These are phyloP conservation scores for Aeschynomene evenia DNA, from an alignment of 306 rosid genomes.

Conservation along the genomic window DNA sequence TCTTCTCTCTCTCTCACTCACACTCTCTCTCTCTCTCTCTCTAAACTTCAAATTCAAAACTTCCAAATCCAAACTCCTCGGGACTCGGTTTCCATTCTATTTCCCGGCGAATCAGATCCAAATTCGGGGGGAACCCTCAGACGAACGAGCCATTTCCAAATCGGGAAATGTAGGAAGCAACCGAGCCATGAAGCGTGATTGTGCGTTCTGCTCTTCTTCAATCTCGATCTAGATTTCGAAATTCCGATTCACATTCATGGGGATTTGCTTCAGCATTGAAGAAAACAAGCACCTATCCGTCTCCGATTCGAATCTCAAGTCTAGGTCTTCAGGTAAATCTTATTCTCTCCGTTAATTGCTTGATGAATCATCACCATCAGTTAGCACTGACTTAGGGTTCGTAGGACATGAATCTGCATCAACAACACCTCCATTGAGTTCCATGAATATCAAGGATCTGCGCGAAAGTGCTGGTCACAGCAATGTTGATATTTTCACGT, in stretches of 20 bases:
- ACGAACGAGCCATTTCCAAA: background rate
- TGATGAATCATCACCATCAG: background rate
- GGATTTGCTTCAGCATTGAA: slow-evolving; percentile 82
- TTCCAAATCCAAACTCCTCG: background rate
- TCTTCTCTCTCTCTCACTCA: slow-evolving; percentile 20
- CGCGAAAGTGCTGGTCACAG: slow-evolving; percentile 63
- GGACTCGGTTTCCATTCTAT: background rate
- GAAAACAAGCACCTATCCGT: slow-evolving; percentile 28
- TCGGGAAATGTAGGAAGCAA: background rate
- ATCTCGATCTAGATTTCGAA: slow-evolving; percentile 6
- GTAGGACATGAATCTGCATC: slow-evolving; percentile 42
- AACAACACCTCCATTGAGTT: slow-evolving; percentile 31
- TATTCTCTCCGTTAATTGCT: background rate
- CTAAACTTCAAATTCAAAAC: background rate
- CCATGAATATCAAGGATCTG: slow-evolving; percentile 71
- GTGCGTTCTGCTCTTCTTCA: background rate
- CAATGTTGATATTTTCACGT: slow-evolving; percentile 70
- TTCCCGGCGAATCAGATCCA: slow-evolving; percentile 34
- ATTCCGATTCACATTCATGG: slow-evolving; percentile 59
- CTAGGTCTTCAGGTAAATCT: slow-evolving; percentile 38
- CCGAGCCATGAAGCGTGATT: background rate
- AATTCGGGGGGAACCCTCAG: background rate
- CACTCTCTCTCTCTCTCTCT: slow-evolving; percentile 12
- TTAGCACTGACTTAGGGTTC: background rate
- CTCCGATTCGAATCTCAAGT: slow-evolving; percentile 32